Evolutionary conservation across 495 filamentous ascomycete species (phyloP), one percentile per base, ranked within the genome.

Genomic region (Podospora pseudopauciseta): DNA sequence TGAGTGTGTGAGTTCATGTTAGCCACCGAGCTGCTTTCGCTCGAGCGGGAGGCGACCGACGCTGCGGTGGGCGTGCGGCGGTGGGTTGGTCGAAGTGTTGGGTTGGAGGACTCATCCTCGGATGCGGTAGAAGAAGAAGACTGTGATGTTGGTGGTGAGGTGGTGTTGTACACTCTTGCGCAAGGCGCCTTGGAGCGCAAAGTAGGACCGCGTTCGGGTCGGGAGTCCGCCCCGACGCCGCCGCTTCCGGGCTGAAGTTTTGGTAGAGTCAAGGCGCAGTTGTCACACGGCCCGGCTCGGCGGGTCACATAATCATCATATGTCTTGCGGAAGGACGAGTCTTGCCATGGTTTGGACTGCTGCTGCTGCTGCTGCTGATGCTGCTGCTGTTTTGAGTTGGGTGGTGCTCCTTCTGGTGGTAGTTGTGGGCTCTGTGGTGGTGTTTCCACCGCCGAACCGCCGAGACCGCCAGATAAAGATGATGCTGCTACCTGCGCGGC

Each of bases 1-100:
- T 97, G 94, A 1, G 87, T 88, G 73, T 97, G 94, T 19, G 86
- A 85, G 74, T 92, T 89, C 28, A 81, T 75, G 67, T 71, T 78
- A 26, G 74, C 78, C 65, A 72, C 73, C 23, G 23, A 44, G 19
- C 82, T 83, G 54, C 80, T 82, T 39, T 74, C 74, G 62, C 77
- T 85, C 27, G 81, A 83, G n/a, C 78, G 79, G 0, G 81, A 83
- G 0, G 80, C 74, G 15, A 72, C 54, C 0, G 76, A 75, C 19
- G 68, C 69, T 9, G 73, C 67, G 2, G 75, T 79, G n/a, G 67
- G 75, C 5, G 72, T 71, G 49, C 76, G 77, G 0, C 74, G 78
- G 55, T 74, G 76, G 3, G 70, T 65, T 56, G 68, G 73, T 34
- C 65, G 71, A 20, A 63, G 67, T 11, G 61, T 65, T n/a, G n/a